Evolutionary conservation across 2,329 filamentous ascomycete genomes (phyloP), one percentile per base, ranked within the genome.

Genomic region (Aotearoamyces nothofagi): DNA sequence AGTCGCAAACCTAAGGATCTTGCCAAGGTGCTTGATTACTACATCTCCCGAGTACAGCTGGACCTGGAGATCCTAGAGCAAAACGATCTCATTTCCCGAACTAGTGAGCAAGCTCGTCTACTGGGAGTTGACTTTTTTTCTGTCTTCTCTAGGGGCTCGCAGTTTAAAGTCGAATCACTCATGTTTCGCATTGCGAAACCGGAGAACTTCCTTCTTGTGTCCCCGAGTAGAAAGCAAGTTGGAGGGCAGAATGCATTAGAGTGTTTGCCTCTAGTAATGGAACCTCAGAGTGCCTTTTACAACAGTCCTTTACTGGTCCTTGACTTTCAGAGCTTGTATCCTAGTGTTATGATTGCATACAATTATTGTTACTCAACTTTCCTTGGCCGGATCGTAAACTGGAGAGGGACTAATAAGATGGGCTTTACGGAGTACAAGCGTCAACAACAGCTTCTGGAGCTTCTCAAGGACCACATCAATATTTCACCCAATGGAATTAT

Each of bases 311-410:
- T 98, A 1, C 50, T 98, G 3, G 90, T 98, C 0, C 62, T 98
- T 5, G 90, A 98, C 53, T 98, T 98, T 38, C 87, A 96, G 47
- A 92, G 83, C 34, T 57, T 98, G 26, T 98, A 98, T 40, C 90
- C 90, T 0, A 94, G 86, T 52, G 77, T 96, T 35, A 94, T 98
- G 84, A 96, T 98, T 47, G 90, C 90, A 0, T 96, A 98, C 58
- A 98, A 98, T 46, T 90, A 94, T 49, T 98, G 90, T 56, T 98
- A 98, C 49, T 96, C 90, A 0, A 98, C 90, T 0, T 98, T 86
- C 42, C 63, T 96, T 1, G 90, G 90, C 0, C 72, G 90, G 16
- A 74, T 93, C 22, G 69, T 74, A 15, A 71, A 74, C 41, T 94
- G 87, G 87, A 72, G 83, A n/a, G 86, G 84, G 3, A 73, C 69